Percentiles rank a stretch among this genome's conserved stretches.
Conservation (phyloP, 257 asterid species). For the Echites panduratus region DNA sequence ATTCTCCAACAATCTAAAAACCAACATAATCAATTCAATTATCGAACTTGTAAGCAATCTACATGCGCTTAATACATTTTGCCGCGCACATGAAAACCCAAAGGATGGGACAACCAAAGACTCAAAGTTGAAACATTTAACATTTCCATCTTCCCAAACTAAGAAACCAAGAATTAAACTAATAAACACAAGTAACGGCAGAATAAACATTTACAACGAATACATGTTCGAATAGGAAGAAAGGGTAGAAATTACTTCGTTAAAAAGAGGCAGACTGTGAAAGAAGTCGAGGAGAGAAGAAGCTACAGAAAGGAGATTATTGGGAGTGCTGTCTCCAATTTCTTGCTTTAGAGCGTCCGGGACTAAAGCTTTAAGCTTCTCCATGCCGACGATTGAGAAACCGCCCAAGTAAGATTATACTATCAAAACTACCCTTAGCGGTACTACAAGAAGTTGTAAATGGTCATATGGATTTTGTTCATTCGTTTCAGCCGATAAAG, state of each 20-base stretch:
- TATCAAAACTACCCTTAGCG: too few relatives aligned
- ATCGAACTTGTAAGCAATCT: neutral
- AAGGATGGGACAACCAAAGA: neutral
- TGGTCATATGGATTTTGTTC: too few relatives aligned
- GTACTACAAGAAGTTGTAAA: too few relatives aligned
- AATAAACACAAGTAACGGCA: neutral
- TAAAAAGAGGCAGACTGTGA: constrained; percentile 53
- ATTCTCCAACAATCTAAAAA: constrained; percentile 58
- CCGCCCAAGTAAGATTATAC: neutral
- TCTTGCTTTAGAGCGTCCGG: constrained; percentile 47
- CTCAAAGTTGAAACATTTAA: neutral
- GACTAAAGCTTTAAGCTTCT: constrained; percentile 66
- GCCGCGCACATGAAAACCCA: neutral
- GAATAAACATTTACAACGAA: neutral
- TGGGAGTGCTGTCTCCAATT: constrained; percentile 40
- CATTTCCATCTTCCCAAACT: neutral
- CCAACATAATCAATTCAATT: constrained; percentile 8
- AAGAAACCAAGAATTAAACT: neutral
- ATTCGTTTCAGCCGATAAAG: too few relatives aligned
- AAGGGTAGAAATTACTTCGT: constrained; percentile 39
- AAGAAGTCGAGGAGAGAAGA: constrained; percentile 64
- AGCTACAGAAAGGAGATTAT: constrained; percentile 50
- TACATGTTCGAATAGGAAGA: neutral
- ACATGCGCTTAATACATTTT: neutral
- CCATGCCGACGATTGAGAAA: constrained; percentile 37